phyloP scores from a whole-genome alignment of 2,329 filamentous ascomycete genomes.

The Ploettnerulaceae sp. region DNA sequence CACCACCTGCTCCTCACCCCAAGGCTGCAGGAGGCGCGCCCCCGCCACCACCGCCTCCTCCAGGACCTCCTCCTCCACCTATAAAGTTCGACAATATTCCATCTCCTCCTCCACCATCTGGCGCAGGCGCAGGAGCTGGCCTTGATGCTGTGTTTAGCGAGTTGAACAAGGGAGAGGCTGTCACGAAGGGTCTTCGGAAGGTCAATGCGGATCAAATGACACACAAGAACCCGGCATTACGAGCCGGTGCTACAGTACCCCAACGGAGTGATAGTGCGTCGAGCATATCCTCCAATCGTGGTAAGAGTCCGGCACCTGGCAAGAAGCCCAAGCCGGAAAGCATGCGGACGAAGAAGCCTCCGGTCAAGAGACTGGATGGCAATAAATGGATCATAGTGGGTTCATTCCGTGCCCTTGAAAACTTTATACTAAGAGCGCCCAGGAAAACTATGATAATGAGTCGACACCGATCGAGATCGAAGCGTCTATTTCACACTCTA shows the following conservation, averaged over 20 bases:
- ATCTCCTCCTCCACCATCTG: constrained; percentile 37
- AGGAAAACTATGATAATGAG: constrained; percentile 88
- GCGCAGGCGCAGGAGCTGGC: constrained; percentile 48
- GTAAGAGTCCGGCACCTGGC: constrained; percentile 81
- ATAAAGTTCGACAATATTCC: constrained; percentile 52
- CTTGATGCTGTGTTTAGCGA: constrained; percentile 88
- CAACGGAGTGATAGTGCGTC: constrained; percentile 48
- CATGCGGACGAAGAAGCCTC: constrained; percentile 78
- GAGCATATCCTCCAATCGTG: constrained; percentile 49
- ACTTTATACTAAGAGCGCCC: constrained; percentile 11
- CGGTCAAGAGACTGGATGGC: constrained; percentile 72
- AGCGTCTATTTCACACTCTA: constrained; percentile 77
- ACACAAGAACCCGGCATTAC: constrained; percentile 90
- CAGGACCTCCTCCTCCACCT: constrained; percentile 51
- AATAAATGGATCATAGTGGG: constrained; percentile 90
- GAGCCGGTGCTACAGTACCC: constrained; percentile 66
- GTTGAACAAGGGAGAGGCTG: constrained; percentile 81
- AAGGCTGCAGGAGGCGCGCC: constrained; percentile 50
- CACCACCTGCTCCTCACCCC: constrained; percentile 38
- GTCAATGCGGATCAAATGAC: constrained; percentile 97
- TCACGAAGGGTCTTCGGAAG: constrained; percentile 85
- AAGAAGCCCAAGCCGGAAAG: constrained; percentile 84
- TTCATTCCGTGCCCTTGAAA: constrained; percentile 9
- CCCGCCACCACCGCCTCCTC: constrained; percentile 64
- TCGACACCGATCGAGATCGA: constrained; percentile 71